These are phyloP conservation scores for Fistulifera pelliculosa DNA, from an alignment of 108 stramenopile genomes.

Conservation along the genomic window DNA sequence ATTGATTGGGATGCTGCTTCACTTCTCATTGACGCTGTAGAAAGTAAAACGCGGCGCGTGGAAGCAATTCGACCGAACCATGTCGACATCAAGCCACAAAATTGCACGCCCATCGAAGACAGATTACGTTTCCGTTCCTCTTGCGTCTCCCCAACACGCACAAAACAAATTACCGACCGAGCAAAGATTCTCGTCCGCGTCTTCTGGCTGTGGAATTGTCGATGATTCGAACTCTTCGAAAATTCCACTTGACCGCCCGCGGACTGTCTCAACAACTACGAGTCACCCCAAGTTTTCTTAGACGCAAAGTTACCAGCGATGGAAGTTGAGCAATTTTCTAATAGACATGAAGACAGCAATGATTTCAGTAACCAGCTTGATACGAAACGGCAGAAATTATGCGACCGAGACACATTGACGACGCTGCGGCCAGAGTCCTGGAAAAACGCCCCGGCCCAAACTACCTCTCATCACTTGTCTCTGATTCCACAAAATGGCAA, in stretches of 20 bases:
- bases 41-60: neutral
- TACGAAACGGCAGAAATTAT: neutral
- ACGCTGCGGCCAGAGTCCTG: neutral
- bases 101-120: neutral
- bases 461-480: neutral
- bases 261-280: too few relatives aligned
- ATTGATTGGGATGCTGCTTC: conserved; percentile 4
- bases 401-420: neutral
- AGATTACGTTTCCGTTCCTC: neutral
- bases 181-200: too few relatives aligned
- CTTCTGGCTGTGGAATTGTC: too few relatives aligned
- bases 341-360: neutral
- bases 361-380: neutral
- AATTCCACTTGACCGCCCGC: too few relatives aligned
- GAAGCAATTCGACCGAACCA: too few relatives aligned
- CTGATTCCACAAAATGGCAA: neutral
- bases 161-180: too few relatives aligned
- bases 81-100: neutral
- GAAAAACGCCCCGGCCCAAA: neutral
- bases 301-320: too few relatives aligned
- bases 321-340: too few relatives aligned
- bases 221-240: too few relatives aligned
- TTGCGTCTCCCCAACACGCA: neutral
- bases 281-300: too few relatives aligned
- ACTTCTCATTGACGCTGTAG: neutral